A percentile compares a stretch with the other conserved stretches of the same genome.
Evolutionary conservation across 2,329 filamentous ascomycete genomes (phyloP).

Genomic region (Aureobasidium sp.): DNA sequence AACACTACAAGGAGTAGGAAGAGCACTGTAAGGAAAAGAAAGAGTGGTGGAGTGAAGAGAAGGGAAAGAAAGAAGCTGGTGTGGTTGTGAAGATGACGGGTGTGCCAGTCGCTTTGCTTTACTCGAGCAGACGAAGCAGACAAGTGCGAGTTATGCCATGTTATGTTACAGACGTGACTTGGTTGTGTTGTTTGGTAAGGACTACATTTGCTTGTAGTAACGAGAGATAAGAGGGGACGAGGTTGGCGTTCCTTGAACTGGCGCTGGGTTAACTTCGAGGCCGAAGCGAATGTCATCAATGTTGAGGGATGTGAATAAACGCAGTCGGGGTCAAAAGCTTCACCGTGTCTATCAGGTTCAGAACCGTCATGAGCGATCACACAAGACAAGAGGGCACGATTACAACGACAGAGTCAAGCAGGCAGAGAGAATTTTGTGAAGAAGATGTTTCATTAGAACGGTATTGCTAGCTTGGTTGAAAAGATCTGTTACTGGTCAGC

Average conservation of each 20-base stretch:
- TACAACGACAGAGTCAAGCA: background rate
- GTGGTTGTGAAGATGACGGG: background rate
- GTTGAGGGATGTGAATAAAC: background rate
- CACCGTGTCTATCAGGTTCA: background rate
- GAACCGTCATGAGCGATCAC: background rate
- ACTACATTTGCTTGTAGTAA: background rate
- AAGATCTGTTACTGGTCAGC: conserved; percentile 8
- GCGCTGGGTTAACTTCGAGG: background rate
- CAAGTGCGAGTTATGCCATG: too few relatives aligned
- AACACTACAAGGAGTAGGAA: background rate
- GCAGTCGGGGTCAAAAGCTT: background rate
- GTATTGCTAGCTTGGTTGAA: conserved; percentile 8
- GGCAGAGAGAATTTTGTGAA: background rate
- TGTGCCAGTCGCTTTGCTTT: background rate
- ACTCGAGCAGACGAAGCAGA: background rate
- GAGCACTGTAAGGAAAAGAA: background rate
- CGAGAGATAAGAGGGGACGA: too few relatives aligned
- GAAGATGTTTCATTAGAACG: background rate
- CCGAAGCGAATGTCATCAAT: background rate
- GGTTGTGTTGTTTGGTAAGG: background rate
- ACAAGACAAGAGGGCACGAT: background rate
- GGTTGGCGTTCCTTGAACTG: background rate
- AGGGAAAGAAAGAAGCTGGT: background rate
- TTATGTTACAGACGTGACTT: background rate
- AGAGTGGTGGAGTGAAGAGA: background rate